Percentiles rank a stretch among this genome's conserved stretches.
These are phyloP conservation scores for Neostapfia colusana DNA, from an alignment of 176 grass and related monocot species.

Conservation along the genomic window DNA sequence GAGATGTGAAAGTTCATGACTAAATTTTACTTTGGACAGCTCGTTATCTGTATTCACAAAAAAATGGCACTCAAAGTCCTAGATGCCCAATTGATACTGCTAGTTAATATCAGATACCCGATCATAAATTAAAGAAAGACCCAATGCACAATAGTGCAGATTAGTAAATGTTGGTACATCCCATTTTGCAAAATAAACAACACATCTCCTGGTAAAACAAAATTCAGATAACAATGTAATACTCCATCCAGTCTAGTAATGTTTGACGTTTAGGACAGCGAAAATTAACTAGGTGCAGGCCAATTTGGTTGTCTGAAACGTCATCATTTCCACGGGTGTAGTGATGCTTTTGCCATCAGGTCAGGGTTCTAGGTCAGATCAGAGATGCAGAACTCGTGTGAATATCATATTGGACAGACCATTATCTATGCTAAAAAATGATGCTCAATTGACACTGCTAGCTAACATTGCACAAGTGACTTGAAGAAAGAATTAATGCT, in stretches of 20 bases:
- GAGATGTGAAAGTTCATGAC: too few relatives aligned
- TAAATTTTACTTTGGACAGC: too few relatives aligned
- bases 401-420: not conserved
- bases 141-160: too few relatives aligned
- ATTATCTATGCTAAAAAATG: not conserved
- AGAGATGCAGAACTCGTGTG: not conserved
- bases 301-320: too few relatives aligned
- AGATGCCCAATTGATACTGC: too few relatives aligned
- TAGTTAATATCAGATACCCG: too few relatives aligned
- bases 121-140: too few relatives aligned
- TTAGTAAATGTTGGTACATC: not conserved
- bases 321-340: not conserved
- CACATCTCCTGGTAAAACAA: not conserved
- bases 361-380: not conserved
- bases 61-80: too few relatives aligned
- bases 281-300: too few relatives aligned
- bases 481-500: not conserved
- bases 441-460: not conserved
- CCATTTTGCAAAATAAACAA: not conserved
- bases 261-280: too few relatives aligned
- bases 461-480: not conserved
- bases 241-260: too few relatives aligned
- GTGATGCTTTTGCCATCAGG: conserved; percentile 1
- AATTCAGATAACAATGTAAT: not conserved
- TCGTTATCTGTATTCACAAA: too few relatives aligned